A percentile compares a stretch with the other conserved stretches of the same genome.
phyloP scores from a whole-genome alignment of 2,329 filamentous ascomycete genomes.

The Dactylella cylindrospora region DNA sequence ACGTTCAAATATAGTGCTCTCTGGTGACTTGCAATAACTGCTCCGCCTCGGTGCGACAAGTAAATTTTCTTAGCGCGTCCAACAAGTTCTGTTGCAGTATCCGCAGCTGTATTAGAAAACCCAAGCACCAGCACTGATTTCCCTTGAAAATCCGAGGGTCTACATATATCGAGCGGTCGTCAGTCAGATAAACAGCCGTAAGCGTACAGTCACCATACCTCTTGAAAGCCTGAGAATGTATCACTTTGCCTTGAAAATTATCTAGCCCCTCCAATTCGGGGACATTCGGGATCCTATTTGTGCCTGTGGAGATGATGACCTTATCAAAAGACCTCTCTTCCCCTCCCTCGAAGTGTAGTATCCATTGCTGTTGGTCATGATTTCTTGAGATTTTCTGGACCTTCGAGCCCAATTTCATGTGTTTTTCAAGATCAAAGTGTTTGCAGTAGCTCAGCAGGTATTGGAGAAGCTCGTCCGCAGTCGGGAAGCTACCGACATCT shows the following conservation, averaged over 20 bases:
- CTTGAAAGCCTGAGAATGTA: constrained; percentile 47
- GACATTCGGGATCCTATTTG: constrained; percentile 44
- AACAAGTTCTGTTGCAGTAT: constrained; percentile 46
- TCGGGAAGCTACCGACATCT: no score
- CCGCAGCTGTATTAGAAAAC: constrained; percentile 49
- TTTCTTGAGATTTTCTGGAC: constrained; percentile 4
- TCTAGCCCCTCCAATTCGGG: constrained; percentile 43
- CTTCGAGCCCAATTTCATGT: constrained; percentile 1
- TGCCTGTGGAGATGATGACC: constrained; percentile 51
- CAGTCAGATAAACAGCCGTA: no score
- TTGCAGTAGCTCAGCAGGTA: constrained; percentile 16
- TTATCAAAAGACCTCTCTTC: constrained; percentile 50
- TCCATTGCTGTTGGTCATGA: constrained; percentile 5
- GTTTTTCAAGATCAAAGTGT: constrained; percentile 8
- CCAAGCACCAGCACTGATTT: constrained; percentile 48
- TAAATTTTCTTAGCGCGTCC: constrained; percentile 45
- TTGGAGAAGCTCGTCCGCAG: constrained; percentile 16
- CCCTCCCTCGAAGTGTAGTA: no score
- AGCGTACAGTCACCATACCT: no score
- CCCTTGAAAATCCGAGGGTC: constrained; percentile 35
- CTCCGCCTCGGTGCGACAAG: constrained; percentile 46
- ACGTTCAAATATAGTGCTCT: no score
- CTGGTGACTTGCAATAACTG: constrained; percentile 42
- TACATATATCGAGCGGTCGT: constrained; percentile 2
- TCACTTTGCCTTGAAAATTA: constrained; percentile 46